Evolutionary conservation across 129 eudicot species (phyloP).

Genomic region (Lonicera japonica): DNA sequence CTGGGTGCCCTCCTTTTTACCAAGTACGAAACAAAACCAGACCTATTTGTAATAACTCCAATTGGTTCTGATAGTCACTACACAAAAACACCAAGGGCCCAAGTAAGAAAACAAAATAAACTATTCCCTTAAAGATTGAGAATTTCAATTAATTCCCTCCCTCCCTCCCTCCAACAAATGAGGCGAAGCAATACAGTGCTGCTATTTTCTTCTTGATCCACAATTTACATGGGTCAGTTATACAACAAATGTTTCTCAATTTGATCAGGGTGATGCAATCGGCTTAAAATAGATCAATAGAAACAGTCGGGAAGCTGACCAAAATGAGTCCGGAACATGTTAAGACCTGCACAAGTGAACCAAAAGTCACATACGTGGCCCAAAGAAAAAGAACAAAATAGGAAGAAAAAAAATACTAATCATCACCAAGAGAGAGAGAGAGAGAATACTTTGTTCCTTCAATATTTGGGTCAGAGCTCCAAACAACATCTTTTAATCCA

Average conservation of each 20-base stretch:
- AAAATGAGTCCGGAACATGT: neutral
- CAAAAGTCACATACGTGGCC: neutral
- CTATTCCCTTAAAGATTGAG: neutral
- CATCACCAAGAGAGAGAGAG: neutral
- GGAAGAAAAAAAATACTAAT: neutral
- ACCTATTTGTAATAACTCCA: too few relatives aligned
- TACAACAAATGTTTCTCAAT: neutral
- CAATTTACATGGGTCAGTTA: neutral
- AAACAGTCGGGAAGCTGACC: neutral
- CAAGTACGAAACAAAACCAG: too few relatives aligned
- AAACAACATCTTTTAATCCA: conserved; percentile 74
- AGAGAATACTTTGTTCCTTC: conserved; percentile 37
- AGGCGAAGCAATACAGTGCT: neutral
- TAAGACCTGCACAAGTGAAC: neutral
- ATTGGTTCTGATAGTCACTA: too few relatives aligned
- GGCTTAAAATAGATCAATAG: neutral
- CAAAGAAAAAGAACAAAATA: neutral
- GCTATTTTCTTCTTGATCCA: neutral
- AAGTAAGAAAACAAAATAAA: too few relatives aligned
- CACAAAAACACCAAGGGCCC: too few relatives aligned
- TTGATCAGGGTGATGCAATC: neutral
- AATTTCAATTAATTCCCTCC: neutral
- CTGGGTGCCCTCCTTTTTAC: too few relatives aligned
- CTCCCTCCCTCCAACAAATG: neutral
- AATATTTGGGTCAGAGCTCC: conserved; percentile 46